These are phyloP conservation scores for Lagenidium sp. DNA, from an alignment of 352 stramenopile genomes.

Conservation along the genomic window DNA sequence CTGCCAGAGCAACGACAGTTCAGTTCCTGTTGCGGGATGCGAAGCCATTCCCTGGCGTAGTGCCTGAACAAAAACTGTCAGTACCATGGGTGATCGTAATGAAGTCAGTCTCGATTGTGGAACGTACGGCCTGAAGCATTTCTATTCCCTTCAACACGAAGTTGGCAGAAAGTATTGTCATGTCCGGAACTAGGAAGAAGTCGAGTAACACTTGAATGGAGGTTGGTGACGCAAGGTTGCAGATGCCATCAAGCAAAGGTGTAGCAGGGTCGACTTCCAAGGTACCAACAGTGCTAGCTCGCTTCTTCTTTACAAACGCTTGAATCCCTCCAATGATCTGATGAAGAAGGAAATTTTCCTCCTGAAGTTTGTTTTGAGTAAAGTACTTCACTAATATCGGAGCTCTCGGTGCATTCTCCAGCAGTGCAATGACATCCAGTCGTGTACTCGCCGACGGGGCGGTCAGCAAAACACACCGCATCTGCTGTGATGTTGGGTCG, in stretches of 20 bases:
- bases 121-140: conserved; percentile 34
- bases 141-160: conserved; percentile 59
- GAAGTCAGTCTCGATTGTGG: not conserved
- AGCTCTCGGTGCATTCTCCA: conserved; percentile 36
- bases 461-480: conserved; percentile 49
- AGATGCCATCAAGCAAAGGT: conserved; percentile 55
- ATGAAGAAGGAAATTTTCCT: conserved; percentile 81
- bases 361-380: conserved; percentile 77
- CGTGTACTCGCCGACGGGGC: conserved; percentile 14
- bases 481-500: conserved; percentile 19
- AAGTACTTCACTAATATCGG: conserved; percentile 79
- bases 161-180: conserved; percentile 36
- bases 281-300: conserved; percentile 18
- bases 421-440: conserved; percentile 54
- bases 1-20: conserved; percentile 57
- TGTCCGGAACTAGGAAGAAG: conserved; percentile 50
- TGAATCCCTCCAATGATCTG: conserved; percentile 68
- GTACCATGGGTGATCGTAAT: conserved; percentile 12
- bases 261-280: conserved; percentile 43
- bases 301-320: conserved; percentile 63
- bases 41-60: conserved; percentile 51
- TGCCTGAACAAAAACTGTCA: conserved; percentile 13
- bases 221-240: conserved; percentile 43
- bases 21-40: conserved; percentile 37
- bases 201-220: conserved; percentile 69